phyloP scores from a whole-genome alignment of 2,329 filamentous ascomycete species.

The Penicillium expansum region DNA sequence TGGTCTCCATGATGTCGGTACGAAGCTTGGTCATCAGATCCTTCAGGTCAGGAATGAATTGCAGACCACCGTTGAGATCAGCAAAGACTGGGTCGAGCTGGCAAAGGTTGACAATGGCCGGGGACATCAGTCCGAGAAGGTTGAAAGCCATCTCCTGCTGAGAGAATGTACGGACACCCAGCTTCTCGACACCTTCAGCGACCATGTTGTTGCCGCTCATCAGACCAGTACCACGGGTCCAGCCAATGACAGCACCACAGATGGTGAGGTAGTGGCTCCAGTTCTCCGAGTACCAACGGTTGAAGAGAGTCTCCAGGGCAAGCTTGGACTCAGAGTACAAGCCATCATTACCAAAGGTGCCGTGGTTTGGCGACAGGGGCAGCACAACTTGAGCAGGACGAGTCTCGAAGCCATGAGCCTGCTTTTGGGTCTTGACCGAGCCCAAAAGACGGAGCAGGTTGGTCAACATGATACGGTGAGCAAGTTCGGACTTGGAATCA shows the following conservation, averaged over 20 bases:
- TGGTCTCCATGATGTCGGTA: slow-evolving; percentile 92
- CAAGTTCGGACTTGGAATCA: slow-evolving; percentile 95
- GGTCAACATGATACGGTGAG: slow-evolving; percentile 98
- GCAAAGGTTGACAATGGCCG: slow-evolving; percentile 89
- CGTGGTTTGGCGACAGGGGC: slow-evolving; percentile 94
- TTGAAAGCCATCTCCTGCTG: slow-evolving; percentile 99
- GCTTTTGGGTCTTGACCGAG: slow-evolving; percentile 86
- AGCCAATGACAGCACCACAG: slow-evolving; percentile 96
- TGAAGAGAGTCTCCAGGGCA: slow-evolving; percentile 94
- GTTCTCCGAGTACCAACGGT: slow-evolving; percentile 95
- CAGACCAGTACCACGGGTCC: slow-evolving; percentile 96
- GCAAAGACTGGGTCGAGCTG: slow-evolving; percentile 94
- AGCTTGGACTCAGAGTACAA: slow-evolving; percentile 98
- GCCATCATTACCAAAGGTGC: slow-evolving; percentile 96
- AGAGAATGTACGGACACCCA: slow-evolving; percentile 96
- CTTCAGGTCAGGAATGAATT: slow-evolving; percentile 96
- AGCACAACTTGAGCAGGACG: slow-evolving; percentile 95
- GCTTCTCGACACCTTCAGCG: slow-evolving; percentile 92
- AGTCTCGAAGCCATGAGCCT: slow-evolving; percentile 83
- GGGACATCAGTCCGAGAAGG: slow-evolving; percentile 91
- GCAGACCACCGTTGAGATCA: slow-evolving; percentile 93
- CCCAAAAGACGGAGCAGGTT: slow-evolving; percentile 91
- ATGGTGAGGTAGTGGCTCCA: slow-evolving; percentile 98
- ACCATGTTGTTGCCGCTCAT: slow-evolving; percentile 99
- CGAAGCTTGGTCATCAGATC: slow-evolving; percentile 89